Conservation (phyloP, 352 stramenopile species). For the Phytophthora fragariaefolia region DNA sequence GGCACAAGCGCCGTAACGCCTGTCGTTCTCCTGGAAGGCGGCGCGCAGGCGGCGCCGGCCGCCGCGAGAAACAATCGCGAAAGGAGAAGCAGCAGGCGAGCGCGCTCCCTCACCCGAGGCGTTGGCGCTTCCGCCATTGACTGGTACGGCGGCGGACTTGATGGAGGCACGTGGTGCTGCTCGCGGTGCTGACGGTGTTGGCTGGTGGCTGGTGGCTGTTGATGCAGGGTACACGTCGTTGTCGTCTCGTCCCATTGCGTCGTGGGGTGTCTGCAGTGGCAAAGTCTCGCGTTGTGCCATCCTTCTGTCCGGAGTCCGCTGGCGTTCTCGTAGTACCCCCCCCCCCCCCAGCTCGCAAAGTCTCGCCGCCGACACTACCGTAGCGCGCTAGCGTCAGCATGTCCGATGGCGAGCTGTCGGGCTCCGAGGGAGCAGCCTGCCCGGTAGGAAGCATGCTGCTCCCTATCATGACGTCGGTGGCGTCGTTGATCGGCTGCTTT, state of each 20-base stretch:
- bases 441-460: conserved; percentile 55
- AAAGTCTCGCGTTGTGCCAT: conserved; percentile 16
- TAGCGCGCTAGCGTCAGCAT: conserved; percentile 18
- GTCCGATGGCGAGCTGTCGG: conserved; percentile 10
- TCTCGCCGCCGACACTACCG: neutral
- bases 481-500: conserved; percentile 76
- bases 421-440: conserved; percentile 40
- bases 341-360: neutral
- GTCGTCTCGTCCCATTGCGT: conserved; percentile 7
- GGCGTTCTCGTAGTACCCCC: neutral
- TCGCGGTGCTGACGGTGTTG: neutral
- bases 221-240: conserved; percentile 26
- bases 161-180: neutral
- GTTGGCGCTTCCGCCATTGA: conserved; percentile 35
- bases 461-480: conserved; percentile 64
- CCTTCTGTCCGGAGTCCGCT: conserved; percentile 5
- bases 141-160: conserved; percentile 25
- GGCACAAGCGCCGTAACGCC: conserved; percentile 37
- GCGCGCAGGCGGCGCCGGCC: conserved; percentile 3
- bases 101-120: conserved; percentile 24
- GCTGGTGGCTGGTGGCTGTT: conserved; percentile 12
- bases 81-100: conserved; percentile 33
- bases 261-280: conserved; percentile 12
- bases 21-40: conserved; percentile 35
- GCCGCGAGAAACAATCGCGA: conserved; percentile 26